Base-by-base conservation (phyloP, 495 filamentous ascomycete species). In the Penicillium subrubescens region DNA sequence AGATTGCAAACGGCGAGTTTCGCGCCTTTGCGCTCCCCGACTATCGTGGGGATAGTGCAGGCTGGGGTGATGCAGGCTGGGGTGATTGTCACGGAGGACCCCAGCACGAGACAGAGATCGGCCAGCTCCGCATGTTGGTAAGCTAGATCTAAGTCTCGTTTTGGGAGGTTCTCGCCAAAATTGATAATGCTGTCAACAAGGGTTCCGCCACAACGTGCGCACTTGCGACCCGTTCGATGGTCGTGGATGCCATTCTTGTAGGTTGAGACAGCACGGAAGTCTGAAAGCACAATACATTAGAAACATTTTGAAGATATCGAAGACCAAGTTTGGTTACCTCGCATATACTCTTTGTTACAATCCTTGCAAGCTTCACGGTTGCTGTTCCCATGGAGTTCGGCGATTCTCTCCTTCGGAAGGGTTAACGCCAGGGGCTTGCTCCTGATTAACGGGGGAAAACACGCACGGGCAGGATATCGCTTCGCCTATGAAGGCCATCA, bases 1-100 rank as follows among this genome's bases (percentile, higher is more conserved):
- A 53, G 48, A 43, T 61, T 61, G 59, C 59, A 61, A 10, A 61
- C 39, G 11, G 48, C 48, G 23, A 61, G 59, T 33, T 61, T 61
- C 7, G 59, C 46, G 7, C 59, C 59, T 41, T 61, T 31, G 44
- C 44, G 44, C 44, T 48, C 44, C 21, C 44, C 44, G 10, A 7
- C 12, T 53, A 15, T 41, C n/a, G 17, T 51, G 29, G 59, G 33
- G 23, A 61, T 61, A 6, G 11, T 61, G 25, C 51, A 41, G 14
- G 48, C 59, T 11, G 59, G 46, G 0, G 48, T 61, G 33, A 61
- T 33, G 25, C 51, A 41, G 14, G 48, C 59, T 11, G 59, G 46
- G 0, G 48, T 61, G 33, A 61, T 33, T 5, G 33, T 61, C 8
- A 62, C 21, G 0, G 39, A 62, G 19, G 41, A 62, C 2, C 60